Percentiles rank a stretch among this genome's conserved stretches.
Evolutionary conservation across 495 filamentous ascomycete genomes (phyloP).

Genomic region (Hypoxylon fuscum): DNA sequence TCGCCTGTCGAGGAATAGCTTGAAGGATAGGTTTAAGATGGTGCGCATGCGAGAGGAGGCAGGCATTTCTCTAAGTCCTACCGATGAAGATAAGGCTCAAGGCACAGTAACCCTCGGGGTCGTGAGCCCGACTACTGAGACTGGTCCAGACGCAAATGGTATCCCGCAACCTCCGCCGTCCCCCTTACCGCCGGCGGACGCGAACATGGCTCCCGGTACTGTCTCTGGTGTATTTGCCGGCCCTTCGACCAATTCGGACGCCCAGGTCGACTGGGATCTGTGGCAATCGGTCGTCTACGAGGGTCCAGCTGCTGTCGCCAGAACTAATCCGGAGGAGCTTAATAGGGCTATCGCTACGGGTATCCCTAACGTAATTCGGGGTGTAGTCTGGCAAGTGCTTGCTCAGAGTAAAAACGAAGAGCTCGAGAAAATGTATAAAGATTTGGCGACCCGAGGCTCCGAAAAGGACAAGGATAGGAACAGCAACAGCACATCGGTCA

Average conservation of each 20-base stretch:
- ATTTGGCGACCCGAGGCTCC: constrained; percentile 81
- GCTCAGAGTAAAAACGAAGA: constrained; percentile 93
- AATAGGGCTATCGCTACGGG: constrained; percentile 91
- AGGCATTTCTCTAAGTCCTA: constrained; percentile 58
- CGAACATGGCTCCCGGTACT: constrained; percentile 79
- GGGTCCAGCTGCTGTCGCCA: constrained; percentile 84
- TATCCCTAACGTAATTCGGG: constrained; percentile 92
- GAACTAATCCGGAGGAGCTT: constrained; percentile 85
- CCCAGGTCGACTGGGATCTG: constrained; percentile 92
- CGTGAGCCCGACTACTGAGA: constrained; percentile 57
- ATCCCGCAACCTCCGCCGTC: constrained; percentile 54
- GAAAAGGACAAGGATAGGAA: constrained; percentile 76
- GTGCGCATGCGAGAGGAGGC: constrained; percentile 83
- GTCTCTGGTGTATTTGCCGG: constrained; percentile 78
- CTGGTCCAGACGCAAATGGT: constrained; percentile 62
- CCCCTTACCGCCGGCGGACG: constrained; percentile 59
- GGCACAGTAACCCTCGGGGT: constrained; percentile 60
- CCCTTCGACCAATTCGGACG: constrained; percentile 70
- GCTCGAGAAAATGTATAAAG: constrained; percentile 85
- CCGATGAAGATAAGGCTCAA: constrained; percentile 58
- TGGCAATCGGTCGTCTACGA: constrained; percentile 97
- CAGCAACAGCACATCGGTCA: constrained; percentile 57
- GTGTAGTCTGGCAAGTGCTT: constrained; percentile 97
- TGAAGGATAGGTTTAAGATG: constrained; percentile 87
- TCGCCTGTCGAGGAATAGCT: constrained; percentile 68